Evolutionary conservation across 129 eudicot species (phyloP), one percentile per base, ranked within the genome.

Genomic region (Flaveria sonorensis): DNA sequence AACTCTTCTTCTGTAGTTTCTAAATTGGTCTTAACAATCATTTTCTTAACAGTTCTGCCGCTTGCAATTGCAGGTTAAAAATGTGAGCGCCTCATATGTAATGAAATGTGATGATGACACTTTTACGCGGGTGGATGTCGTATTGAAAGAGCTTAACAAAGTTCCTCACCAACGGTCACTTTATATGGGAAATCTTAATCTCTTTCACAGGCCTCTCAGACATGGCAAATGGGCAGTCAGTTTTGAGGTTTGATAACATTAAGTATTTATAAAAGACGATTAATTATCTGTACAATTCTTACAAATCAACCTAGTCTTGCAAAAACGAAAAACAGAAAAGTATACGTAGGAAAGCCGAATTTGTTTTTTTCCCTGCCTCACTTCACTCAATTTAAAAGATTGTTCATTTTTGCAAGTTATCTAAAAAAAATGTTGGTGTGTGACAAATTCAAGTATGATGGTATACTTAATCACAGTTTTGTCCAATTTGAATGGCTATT

Each of bases 41-140:
- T 74, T 23, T 82, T 68, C 62, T 52, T n/a, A 20, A 68, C 39
- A 0, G 21, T 70, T 40, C 26, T 24, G 77, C 47, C 30, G 52
- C 59, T 73, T 73, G 74, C 26, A 71, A 68, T 28, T 86, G 81
- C 90, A 94, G 98, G 89, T 91, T 46, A 84, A 81, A 63, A 91
- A 91, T 83, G 88, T 81, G 19, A 72, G 89, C 15, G 92, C 98
- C 11, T 82, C 87, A 60, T 85, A 94, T 61, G 91, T 94, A 46
- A 94, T 94, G 98, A 94, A 94, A 82, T 81, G 96, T 48, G 98
- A 94, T 46, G 98, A 94, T 72, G 98, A 94, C 73, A 94, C 97
- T 50, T 94, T 94, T 83, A 72, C 86, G 53, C 85, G 98, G 81
- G 85, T 91, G 71, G 92, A 87, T 66, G 81, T 83, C 24, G 83